phyloP scores from a whole-genome alignment of 2,329 filamentous ascomycete species.

The Neofusicoccum sp. region DNA sequence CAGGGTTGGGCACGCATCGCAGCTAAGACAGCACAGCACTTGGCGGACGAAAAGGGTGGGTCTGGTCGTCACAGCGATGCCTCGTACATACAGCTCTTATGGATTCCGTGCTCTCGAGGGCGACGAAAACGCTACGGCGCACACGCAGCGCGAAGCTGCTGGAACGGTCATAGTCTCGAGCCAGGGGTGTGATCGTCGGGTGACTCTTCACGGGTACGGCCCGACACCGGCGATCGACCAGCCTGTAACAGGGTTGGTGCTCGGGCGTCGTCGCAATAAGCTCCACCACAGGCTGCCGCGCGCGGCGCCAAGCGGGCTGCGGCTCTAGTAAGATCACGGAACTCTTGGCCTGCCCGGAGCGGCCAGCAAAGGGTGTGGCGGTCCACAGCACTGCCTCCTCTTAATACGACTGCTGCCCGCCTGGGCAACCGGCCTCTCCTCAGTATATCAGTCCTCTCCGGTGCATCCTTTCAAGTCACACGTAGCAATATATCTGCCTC shows the following conservation, averaged over 20 bases:
- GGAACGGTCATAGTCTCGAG: slow-evolving; percentile 13
- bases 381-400: slow-evolving; percentile 12
- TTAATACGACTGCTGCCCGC: slow-evolving; percentile 5
- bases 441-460: neutral
- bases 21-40: slow-evolving; percentile 6
- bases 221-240: slow-evolving; percentile 11
- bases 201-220: slow-evolving; percentile 14
- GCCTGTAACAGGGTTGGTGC: slow-evolving; percentile 9
- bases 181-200: slow-evolving; percentile 11
- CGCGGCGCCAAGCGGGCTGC: slow-evolving; percentile 10
- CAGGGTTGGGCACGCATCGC: slow-evolving; percentile 7
- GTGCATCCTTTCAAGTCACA: neutral
- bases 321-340: slow-evolving; percentile 18
- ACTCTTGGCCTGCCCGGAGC: slow-evolving; percentile 6
- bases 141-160: slow-evolving; percentile 1
- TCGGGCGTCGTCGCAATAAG: slow-evolving; percentile 14
- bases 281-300: slow-evolving; percentile 12
- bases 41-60: slow-evolving; percentile 5
- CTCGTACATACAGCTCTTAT: neutral
- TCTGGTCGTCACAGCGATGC: slow-evolving; percentile 1
- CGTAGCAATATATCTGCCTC: slow-evolving; percentile 9
- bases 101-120: neutral
- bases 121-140: slow-evolving; percentile 12
- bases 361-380: slow-evolving; percentile 6
- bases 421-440: neutral